A percentile compares a stretch with the other conserved stretches of the same genome.
Conservation (phyloP, 2,329 filamentous ascomycete species). For the Westerdykella aurantiaca region DNA sequence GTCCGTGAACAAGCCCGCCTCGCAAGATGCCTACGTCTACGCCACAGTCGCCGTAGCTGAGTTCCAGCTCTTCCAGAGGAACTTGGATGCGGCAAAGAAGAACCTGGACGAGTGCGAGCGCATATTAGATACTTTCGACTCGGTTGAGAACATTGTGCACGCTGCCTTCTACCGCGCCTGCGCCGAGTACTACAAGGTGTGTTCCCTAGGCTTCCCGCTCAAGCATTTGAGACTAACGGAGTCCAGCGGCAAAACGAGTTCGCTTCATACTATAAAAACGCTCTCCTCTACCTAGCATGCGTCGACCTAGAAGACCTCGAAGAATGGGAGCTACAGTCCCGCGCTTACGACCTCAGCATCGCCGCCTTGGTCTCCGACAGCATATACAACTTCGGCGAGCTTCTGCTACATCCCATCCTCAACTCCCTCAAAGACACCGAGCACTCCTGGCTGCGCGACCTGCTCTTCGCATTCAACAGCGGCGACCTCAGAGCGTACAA, state of each 20-base stretch:
- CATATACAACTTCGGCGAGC: conserved; percentile 99
- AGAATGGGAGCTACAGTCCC: conserved; percentile 66
- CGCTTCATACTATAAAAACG: conserved; percentile 93
- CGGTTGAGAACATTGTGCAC: conserved; percentile 91
- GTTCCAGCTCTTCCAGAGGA: conserved; percentile 73
- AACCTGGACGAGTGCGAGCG: conserved; percentile 82
- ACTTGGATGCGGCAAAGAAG: conserved; percentile 76
- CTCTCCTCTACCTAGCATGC: conserved; percentile 94
- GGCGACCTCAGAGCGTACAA: conserved; percentile 88
- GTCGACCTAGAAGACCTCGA: conserved; percentile 75
- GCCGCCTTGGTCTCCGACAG: conserved; percentile 87
- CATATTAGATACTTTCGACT: conserved; percentile 86
- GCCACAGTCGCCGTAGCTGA: conserved; percentile 84
- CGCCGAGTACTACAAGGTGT: conserved; percentile 82
- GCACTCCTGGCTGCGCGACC: conserved; percentile 82
- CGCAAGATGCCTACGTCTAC: conserved; percentile 93
- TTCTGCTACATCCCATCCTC: conserved; percentile 94
- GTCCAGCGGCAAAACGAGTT: conserved; percentile 74
- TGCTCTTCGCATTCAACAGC: conserved; percentile 97
- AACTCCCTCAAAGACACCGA: conserved; percentile 71
- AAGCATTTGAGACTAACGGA: conserved; percentile 6
- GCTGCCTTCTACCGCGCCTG: conserved; percentile 95
- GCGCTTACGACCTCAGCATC: conserved; percentile 88
- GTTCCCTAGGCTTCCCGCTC: neutral
- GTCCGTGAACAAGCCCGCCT: conserved; percentile 86